Base-by-base conservation (phyloP, 23 red algal genomes). In the Gracilaria vermiculophylla region DNA sequence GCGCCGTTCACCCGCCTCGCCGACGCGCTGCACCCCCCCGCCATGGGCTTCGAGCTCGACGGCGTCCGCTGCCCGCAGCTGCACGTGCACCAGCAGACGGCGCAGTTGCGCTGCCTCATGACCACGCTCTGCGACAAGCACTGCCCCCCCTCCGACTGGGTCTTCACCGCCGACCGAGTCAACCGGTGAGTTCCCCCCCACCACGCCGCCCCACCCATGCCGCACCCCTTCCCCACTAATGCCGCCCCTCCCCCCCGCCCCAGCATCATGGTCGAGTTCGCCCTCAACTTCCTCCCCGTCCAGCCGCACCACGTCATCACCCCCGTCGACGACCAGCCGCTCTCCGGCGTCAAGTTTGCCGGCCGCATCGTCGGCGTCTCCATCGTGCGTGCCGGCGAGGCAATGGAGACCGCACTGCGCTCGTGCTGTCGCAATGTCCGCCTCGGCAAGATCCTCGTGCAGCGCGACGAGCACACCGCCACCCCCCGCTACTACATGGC, bases 371-470 rank as follows among this genome's bases (percentile, higher is more conserved):
- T 94, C 11, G 96, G 96, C 48, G 96, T 98, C 1, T 98, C 96
- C 20, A 81, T 98, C 45, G 85, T 98, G 29, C 87, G 96, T 27
- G 96, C 92, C 47, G 96, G 96, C 39, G 96, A 98, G 78, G 96
- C 96, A 57, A 91, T 98, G 76, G 96, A 98, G 78, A 70, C 91
- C 8, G 92, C 91, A 9, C 62, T 98, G 49, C 78, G 96, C 21
- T 89, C 87, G 13, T 92, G 91, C 41, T 94, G 91, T 62, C 92
- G 96, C 43, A 83, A 88, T 42, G 93, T 95, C 12, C 83, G 96
- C 19, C 57, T 98, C 23, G 96, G 96, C 1, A 98, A 98, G 69
- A 98, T 98, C 39, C 89, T 98, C 3, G 94, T 98, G 8, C 96
- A 98, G 76, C 81, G 92, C 32, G 81, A 94, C 67, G 92, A 98